Evolutionary conservation across 257 asterid species (phyloP).

Genomic region (Nicotiana paniculata): DNA sequence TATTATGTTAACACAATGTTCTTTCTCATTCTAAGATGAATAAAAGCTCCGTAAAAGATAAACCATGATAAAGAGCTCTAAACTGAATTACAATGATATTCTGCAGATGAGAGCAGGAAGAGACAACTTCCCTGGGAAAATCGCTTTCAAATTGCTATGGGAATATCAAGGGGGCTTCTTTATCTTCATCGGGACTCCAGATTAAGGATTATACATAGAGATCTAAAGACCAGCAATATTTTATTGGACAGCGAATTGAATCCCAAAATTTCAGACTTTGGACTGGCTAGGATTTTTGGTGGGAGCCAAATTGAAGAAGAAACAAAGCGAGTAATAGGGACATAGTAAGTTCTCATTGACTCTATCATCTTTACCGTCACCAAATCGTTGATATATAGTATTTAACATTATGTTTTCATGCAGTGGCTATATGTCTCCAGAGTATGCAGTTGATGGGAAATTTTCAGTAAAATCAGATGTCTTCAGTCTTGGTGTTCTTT

Average conservation of each 20-base stretch:
- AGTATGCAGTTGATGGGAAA: slow-evolving; percentile 39
- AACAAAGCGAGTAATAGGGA: slow-evolving; percentile 11
- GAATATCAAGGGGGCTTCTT: slow-evolving; percentile 10
- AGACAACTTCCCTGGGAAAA: background rate
- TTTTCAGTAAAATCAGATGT: slow-evolving; percentile 37
- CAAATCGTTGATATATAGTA: background rate
- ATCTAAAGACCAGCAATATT: slow-evolving; percentile 11
- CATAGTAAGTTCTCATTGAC: slow-evolving; percentile 7
- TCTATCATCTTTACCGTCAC: background rate
- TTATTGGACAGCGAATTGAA: slow-evolving; percentile 6
- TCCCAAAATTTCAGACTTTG: slow-evolving; percentile 10
- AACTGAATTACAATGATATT: background rate
- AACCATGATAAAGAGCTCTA: background rate
- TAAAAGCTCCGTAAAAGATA: background rate
- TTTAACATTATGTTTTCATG: slow-evolving; percentile 2
- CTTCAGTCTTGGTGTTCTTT: slow-evolving; percentile 38
- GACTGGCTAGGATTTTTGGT: slow-evolving; percentile 6
- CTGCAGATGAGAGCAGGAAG: slow-evolving; percentile 1
- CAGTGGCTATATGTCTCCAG: slow-evolving; percentile 52
- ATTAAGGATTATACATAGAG: slow-evolving; percentile 13
- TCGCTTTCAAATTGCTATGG: background rate
- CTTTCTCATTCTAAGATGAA: background rate
- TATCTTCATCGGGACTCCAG: slow-evolving; percentile 13
- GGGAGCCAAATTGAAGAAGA: background rate
- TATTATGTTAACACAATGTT: background rate